Evolutionary conservation across 2,329 filamentous ascomycete genomes (phyloP), one percentile per base, ranked within the genome.

Genomic region (Phaeosphaeriaceae sp.): DNA sequence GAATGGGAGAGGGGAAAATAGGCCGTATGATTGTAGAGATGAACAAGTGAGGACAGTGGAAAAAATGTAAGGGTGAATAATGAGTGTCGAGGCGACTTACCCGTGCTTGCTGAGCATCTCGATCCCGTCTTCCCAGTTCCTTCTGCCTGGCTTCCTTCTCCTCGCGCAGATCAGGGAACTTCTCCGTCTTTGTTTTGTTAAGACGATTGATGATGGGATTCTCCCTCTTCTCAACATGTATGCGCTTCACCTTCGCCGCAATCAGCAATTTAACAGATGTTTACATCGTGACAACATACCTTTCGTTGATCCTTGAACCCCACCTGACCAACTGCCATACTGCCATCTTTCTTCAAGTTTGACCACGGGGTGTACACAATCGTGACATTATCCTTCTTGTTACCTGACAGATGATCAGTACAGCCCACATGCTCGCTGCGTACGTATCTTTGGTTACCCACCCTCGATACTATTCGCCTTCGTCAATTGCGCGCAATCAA

Each of bases 401-500:
- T 99, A 64, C 35, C 35, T 40, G 35, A 95, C 91, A 94, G 59
- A 6, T 8, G 1, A 11, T 61, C n/a, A 57, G 52, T 26, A 50
- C 19, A 40, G n/a, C n/a, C n/a, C n/a, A n/a, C n/a, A n/a, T n/a
- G n/a, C n/a, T n/a, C n/a, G n/a, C n/a, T n/a, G n/a, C n/a, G n/a
- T n/a, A n/a, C n/a, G n/a, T n/a, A n/a, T n/a, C n/a, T n/a, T n/a
- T n/a, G 24, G 6, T 66, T 13, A 40, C 35, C 8, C 8, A 40
- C 92, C 95, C 83, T 99, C 95, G 70, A 99, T 99, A 58, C 93
- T 97, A 81, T 99, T 99, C 63, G 95, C 95, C 81, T 99, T 99
- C 57, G 95, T 99, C 70, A 99, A 84, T 79, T 99, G 95, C n/a
- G 92, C 95, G 71, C 95, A 93, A 79, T 99, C 95, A 66, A 85